phyloP scores from a whole-genome alignment of 176 grass and related monocot genomes.

The Tillandsia fasciculata region DNA sequence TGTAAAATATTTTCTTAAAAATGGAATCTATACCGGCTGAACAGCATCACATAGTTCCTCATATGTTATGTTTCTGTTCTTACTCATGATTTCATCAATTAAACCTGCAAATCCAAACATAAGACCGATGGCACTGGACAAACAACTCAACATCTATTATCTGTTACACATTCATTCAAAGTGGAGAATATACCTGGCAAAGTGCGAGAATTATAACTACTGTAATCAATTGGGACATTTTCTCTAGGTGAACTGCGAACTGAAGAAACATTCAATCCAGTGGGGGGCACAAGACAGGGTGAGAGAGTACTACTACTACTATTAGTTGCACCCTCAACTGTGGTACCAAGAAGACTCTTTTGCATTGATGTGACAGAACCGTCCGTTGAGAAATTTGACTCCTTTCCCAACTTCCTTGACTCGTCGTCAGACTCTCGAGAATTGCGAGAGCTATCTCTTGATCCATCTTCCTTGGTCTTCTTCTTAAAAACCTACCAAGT shows the following conservation, averaged over 20 bases:
- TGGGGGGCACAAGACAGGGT: slow-evolving; percentile 7
- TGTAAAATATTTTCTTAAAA: background rate
- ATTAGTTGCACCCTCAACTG: slow-evolving; percentile 33
- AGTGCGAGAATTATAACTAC: slow-evolving; percentile 19
- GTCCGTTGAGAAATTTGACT: slow-evolving; percentile 22
- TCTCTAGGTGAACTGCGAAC: slow-evolving; percentile 4
- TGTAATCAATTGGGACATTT: slow-evolving; percentile 20
- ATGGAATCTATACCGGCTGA: slow-evolving; percentile 38
- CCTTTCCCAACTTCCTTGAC: slow-evolving; percentile 32
- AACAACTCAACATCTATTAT: background rate
- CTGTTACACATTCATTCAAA: slow-evolving; percentile 16
- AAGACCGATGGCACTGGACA: slow-evolving; percentile 6
- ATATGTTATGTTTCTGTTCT: slow-evolving; percentile 57
- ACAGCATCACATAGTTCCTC: slow-evolving; percentile 57
- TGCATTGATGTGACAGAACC: slow-evolving; percentile 36
- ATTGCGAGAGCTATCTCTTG: slow-evolving; percentile 41
- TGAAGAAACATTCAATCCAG: slow-evolving; percentile 12
- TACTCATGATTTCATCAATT: slow-evolving; percentile 68
- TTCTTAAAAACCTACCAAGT: slow-evolving; percentile 68
- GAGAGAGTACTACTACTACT: slow-evolving; percentile 7
- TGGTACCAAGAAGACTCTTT: slow-evolving; percentile 38
- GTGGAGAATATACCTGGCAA: slow-evolving; percentile 56
- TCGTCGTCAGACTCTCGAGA: slow-evolving; percentile 32
- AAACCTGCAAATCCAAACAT: slow-evolving; percentile 50
- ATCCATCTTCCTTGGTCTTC: slow-evolving; percentile 60